These are phyloP conservation scores for Phoma herbarum DNA, from an alignment of 2,329 filamentous ascomycete genomes.

Conservation along the genomic window DNA sequence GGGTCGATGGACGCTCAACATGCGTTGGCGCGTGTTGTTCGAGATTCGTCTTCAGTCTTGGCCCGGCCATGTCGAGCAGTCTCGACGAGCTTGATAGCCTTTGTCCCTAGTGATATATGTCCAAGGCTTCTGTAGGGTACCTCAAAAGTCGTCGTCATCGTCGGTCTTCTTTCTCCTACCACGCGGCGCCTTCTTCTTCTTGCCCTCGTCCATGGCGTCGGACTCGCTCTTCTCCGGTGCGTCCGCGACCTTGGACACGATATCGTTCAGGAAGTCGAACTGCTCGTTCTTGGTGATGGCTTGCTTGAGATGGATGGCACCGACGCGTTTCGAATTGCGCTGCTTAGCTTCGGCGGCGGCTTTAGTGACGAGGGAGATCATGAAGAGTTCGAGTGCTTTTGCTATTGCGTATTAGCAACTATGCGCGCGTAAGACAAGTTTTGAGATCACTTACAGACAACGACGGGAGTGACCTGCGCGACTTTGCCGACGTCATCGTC, in stretches of 20 bases:
- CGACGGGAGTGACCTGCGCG: slow-evolving; percentile 94
- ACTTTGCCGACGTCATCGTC: slow-evolving; percentile 99
- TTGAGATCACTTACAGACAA: slow-evolving; percentile 69
- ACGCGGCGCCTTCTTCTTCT: slow-evolving; percentile 55
- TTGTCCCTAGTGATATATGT: background rate
- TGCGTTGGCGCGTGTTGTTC: background rate
- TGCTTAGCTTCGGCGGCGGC: slow-evolving; percentile 84
- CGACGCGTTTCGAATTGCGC: slow-evolving; percentile 87
- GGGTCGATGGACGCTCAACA: background rate
- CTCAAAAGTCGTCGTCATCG: slow-evolving; percentile 50
- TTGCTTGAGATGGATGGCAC: slow-evolving; percentile 88
- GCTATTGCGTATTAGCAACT: slow-evolving; percentile 57
- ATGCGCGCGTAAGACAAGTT: slow-evolving; percentile 1
- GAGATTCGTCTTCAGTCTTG: background rate
- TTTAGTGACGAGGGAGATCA: slow-evolving; percentile 91
- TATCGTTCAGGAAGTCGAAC: slow-evolving; percentile 92
- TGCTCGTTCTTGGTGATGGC: slow-evolving; percentile 89
- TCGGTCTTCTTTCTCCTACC: slow-evolving; percentile 52
- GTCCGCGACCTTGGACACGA: slow-evolving; percentile 84
- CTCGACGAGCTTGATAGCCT: background rate
- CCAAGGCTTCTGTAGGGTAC: background rate
- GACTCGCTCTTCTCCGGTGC: slow-evolving; percentile 62
- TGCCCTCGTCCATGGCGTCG: slow-evolving; percentile 52
- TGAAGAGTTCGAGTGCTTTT: slow-evolving; percentile 96
- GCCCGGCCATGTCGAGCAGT: background rate